Conservation (phyloP, 2,329 filamentous ascomycete genomes). For the Aspergillus pseudoglaucus region DNA sequence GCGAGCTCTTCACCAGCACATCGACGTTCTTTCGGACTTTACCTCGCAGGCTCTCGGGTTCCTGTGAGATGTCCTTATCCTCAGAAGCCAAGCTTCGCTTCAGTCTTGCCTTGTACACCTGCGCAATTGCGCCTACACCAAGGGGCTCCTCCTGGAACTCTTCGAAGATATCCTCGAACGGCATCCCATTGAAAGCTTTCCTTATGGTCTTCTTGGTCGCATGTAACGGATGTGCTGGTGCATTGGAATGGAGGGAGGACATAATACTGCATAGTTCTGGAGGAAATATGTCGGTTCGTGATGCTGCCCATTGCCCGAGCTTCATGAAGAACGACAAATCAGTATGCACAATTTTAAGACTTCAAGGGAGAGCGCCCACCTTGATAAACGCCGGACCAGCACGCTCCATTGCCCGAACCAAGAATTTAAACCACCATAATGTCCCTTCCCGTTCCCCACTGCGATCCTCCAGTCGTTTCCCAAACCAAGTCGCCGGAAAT, state of each 20-base stretch:
- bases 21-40: slow-evolving; percentile 78
- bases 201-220: slow-evolving; percentile 73
- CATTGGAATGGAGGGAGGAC: slow-evolving; percentile 91
- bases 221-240: slow-evolving; percentile 79
- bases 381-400: slow-evolving; percentile 97
- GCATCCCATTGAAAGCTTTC: slow-evolving; percentile 70
- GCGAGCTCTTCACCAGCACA: slow-evolving; percentile 76
- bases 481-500: slow-evolving; percentile 76
- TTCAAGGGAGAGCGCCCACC: slow-evolving; percentile 41
- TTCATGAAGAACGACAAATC: slow-evolving; percentile 27
- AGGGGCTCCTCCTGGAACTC: slow-evolving; percentile 87
- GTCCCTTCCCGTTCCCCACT: slow-evolving; percentile 75
- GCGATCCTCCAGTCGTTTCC: slow-evolving; percentile 53
- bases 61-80: slow-evolving; percentile 48
- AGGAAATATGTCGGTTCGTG: slow-evolving; percentile 92
- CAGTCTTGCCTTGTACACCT: slow-evolving; percentile 93
- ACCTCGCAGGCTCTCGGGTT: slow-evolving; percentile 54
- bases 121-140: slow-evolving; percentile 91
- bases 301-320: slow-evolving; percentile 97
- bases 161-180: slow-evolving; percentile 88
- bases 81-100: slow-evolving; percentile 68
- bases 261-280: slow-evolving; percentile 85
- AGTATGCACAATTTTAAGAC: background rate
- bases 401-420: slow-evolving; percentile 84
- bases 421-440: slow-evolving; percentile 87